These are phyloP conservation scores for Botryotinia calthae DNA, from an alignment of 2,329 filamentous ascomycete species.

Conservation along the genomic window DNA sequence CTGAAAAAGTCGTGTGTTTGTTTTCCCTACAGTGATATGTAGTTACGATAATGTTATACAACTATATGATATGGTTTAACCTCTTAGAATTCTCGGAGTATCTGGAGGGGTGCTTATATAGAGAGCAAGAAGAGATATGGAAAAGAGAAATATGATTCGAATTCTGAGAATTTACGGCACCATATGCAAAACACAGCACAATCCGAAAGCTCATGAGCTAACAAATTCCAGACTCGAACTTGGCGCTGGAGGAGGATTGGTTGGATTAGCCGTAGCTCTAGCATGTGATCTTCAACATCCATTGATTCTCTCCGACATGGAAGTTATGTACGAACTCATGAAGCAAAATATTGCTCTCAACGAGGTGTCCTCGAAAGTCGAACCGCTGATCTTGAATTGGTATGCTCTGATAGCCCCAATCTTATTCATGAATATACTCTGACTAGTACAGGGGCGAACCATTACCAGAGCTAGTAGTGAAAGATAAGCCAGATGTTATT, in stretches of 20 bases:
- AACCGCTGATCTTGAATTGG: slow-evolving; percentile 78
- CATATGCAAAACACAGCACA: background rate
- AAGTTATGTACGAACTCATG: slow-evolving; percentile 83
- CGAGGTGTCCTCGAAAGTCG: slow-evolving; percentile 59
- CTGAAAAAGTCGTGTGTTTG: background rate
- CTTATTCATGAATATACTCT: background rate
- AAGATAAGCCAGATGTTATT: slow-evolving; percentile 70
- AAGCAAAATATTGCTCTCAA: slow-evolving; percentile 84
- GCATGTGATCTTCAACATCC: slow-evolving; percentile 53
- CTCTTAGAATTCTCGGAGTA: background rate
- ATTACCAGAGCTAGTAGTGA: slow-evolving; percentile 51
- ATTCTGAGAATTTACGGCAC: background rate
- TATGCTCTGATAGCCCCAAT: slow-evolving; percentile 41
- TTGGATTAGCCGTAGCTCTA: slow-evolving; percentile 63
- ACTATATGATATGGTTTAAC: background rate
- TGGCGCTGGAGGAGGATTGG: slow-evolving; percentile 86
- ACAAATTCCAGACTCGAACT: slow-evolving; percentile 70
- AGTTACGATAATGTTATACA: background rate
- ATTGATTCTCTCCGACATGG: slow-evolving; percentile 84
- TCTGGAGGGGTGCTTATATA: background rate
- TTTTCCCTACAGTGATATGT: background rate
- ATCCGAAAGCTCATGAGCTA: background rate
- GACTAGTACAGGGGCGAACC: slow-evolving; percentile 54
- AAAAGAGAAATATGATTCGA: background rate
- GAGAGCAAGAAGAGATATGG: background rate